Evolutionary conservation across 257 asterid genomes (phyloP).

Genomic region (Solanum etuberosum): DNA sequence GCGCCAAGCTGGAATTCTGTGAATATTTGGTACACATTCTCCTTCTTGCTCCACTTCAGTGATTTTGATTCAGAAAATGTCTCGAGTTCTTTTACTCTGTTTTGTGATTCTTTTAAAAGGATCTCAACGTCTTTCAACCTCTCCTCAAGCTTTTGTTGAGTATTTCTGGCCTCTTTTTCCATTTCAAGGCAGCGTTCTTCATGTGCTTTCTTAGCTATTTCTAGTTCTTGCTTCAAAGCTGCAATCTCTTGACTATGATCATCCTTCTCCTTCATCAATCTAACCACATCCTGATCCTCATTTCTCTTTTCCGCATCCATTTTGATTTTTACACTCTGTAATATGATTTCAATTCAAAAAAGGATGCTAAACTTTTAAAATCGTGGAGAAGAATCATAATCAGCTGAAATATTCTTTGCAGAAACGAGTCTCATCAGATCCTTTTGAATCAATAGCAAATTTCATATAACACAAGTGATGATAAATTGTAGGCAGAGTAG

Average conservation of each 20-base stretch:
- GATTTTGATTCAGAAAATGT: conserved; percentile 33
- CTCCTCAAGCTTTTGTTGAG: conserved; percentile 45
- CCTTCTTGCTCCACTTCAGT: conserved; percentile 51
- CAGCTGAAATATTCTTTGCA: neutral
- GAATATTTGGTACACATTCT: conserved; percentile 44
- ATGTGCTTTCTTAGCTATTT: conserved; percentile 17
- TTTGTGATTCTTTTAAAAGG: conserved; percentile 27
- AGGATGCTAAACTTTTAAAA: neutral
- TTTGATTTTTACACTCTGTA: conserved; percentile 29
- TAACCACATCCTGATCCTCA: conserved; percentile 30
- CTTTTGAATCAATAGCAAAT: neutral
- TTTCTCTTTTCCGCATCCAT: conserved; percentile 13
- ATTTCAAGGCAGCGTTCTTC: conserved; percentile 24
- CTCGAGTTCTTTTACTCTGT: conserved; percentile 47
- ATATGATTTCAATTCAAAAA: neutral
- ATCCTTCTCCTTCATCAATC: conserved; percentile 37
- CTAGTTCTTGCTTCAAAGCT: conserved; percentile 26
- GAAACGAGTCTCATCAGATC: neutral
- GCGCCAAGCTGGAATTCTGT: conserved; percentile 86
- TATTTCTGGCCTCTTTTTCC: conserved; percentile 27
- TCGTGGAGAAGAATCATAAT: neutral
- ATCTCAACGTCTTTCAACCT: conserved; percentile 34
- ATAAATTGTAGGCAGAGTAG: neutral
- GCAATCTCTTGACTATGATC: conserved; percentile 23
- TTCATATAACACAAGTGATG: neutral